Evolutionary conservation across 108 stramenopile species (phyloP), one percentile per base, ranked within the genome.

Genomic region (Nitzschia sp.): DNA sequence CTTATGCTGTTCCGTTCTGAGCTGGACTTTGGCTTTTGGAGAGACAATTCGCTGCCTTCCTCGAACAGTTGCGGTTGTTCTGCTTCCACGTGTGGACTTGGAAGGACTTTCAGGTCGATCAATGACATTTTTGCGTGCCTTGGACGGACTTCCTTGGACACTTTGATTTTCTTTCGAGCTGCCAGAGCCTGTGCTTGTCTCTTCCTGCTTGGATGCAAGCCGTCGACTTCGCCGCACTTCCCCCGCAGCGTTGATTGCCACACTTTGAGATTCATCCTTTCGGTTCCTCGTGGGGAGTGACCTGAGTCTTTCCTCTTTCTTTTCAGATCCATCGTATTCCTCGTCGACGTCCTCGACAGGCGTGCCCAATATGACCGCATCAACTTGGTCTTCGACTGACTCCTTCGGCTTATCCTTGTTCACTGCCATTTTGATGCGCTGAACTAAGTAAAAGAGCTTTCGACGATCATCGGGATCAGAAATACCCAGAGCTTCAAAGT

Each of bases 371-470:
- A 78, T 68, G 58, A 80, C 42, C 24, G 79, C 68, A 46, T 71
- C 70, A n/a, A 78, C 67, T 34, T 70, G 63, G 27, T 78, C 70
- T 62, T 71, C 77, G 28, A 65, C 35, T 26, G 66, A 28, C 15
- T 33, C 45, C 42, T 64, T 24, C 3, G 21, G 15, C n/a, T 49
- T 58, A 25, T 70, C 66, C 63, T 73, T 77, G 26, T 70, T 62
- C 31, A 87, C 71, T 23, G 85, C 90, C 79, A 79, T 73, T 69
- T 88, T 90, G 66, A 95, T 87, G 56, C 85, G 86, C 64, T 92
- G 91, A 27, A 92, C 84, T 58, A 95, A 77, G 62, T 89, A 95
- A 71, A 95, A 95, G 25, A 95, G 58, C 46, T 89, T 89, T 51
- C 90, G 84, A 0, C 94, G 82, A 67, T 95, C 90, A 31, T 84